Evolutionary conservation across 2,329 filamentous ascomycete species (phyloP), one percentile per base, ranked within the genome.

Genomic region (Onygena corvina): DNA sequence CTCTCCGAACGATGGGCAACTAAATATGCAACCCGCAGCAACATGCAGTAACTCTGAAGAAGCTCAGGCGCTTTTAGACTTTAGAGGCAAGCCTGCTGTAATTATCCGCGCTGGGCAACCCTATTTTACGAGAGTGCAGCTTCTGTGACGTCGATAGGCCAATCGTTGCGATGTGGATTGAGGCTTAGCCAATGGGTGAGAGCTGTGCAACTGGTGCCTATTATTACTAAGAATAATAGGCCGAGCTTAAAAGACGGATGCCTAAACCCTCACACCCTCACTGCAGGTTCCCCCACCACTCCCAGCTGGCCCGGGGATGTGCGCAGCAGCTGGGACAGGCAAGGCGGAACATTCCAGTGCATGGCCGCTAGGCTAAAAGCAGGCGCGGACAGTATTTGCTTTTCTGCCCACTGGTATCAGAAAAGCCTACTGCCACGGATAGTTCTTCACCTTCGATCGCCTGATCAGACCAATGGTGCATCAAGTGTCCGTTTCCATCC

Each of bases 261-360:
- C 38, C 38, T 42, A 42, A 42, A 42, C 38, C 38, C 38, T 42
- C 38, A 42, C 38, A 42, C 38, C 38, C 21, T 42, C 38, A 6
- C 16, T n/a, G n/a, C n/a, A n/a, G n/a, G n/a, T n/a, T n/a, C n/a
- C n/a, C n/a, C n/a, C n/a, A n/a, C 6, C 21, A 6, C 38, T 5
- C 14, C 8, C 3, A 35, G 33, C 11, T 5, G n/a, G 18, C 33
- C 33, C 21, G 2, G 16, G 38, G 38, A 42, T 42, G 21, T 42
- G 21, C 38, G 38, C 38, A 42, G 38, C 38, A 42, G 38, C 38
- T 42, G 38, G 38, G 21, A 42, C 27, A 25, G 25, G 38, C 38
- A 42, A 42, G 38, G 38, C 38, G 38, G 38, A 42, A 42, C 38
- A 42, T 42, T 42, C 38, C 38, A 42, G 25, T 42, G 21, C 38